Evolutionary conservation across 176 grass and related monocot species (phyloP).

Genomic region (Rhynchospora breviuscula): DNA sequence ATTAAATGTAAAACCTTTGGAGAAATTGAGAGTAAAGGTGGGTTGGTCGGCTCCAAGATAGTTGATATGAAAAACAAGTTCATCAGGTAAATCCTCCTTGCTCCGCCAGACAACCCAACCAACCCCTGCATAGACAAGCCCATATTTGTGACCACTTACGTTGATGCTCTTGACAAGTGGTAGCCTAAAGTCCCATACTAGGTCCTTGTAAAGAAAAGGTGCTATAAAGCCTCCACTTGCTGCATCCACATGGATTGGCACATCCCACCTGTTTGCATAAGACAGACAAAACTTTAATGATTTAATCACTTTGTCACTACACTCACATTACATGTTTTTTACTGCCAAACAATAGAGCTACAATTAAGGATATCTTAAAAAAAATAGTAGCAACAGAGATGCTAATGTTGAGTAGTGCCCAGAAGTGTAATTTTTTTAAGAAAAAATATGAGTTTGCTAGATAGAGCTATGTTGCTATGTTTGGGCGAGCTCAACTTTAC

Average conservation of each 20-base stretch:
- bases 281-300: background rate
- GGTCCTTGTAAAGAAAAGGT: slow-evolving; percentile 55
- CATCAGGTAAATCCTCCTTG: slow-evolving; percentile 69
- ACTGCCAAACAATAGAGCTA: background rate
- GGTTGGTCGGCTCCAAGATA: slow-evolving; percentile 78
- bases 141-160: slow-evolving; percentile 79
- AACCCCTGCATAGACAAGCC: slow-evolving; percentile 68
- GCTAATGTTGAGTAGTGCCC: background rate
- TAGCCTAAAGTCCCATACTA: slow-evolving; percentile 72
- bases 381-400: background rate
- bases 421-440: background rate
- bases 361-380: background rate
- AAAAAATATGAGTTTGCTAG: background rate
- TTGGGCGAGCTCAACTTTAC: background rate
- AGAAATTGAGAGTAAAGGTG: slow-evolving; percentile 85
- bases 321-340: background rate
- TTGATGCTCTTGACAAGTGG: slow-evolving; percentile 84
- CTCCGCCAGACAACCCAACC: slow-evolving; percentile 82
- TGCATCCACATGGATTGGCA: slow-evolving; percentile 73
- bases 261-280: slow-evolving; percentile 46
- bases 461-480: background rate
- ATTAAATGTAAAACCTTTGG: slow-evolving; percentile 42
- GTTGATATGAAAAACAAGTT: slow-evolving; percentile 85
- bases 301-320: background rate
- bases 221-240: slow-evolving; percentile 83